Evolutionary conservation across 495 filamentous ascomycete genomes (phyloP).

Genomic region (Usnea hakonensis): DNA sequence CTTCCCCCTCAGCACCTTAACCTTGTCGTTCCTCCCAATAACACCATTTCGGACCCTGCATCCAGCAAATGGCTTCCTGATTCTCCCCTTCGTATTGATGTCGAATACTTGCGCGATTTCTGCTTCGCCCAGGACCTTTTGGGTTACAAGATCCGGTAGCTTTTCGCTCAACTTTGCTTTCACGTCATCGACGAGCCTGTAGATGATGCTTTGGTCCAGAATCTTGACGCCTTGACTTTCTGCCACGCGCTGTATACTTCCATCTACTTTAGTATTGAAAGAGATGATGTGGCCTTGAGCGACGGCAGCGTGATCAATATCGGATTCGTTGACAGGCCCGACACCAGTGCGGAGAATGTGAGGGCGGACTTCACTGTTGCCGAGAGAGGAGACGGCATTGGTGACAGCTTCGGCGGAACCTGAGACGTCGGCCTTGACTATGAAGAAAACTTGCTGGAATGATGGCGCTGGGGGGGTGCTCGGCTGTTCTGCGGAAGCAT

Average conservation of each 20-base stretch:
- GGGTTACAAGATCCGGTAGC: conserved; percentile 55
- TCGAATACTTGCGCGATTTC: conserved; percentile 77
- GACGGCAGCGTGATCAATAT: conserved; percentile 75
- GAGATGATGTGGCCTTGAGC: conserved; percentile 67
- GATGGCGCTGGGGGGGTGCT: conserved; percentile 13
- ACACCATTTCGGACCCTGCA: conserved; percentile 80
- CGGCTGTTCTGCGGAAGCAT: conserved; percentile 12
- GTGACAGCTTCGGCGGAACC: conserved; percentile 88
- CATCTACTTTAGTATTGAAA: conserved; percentile 73
- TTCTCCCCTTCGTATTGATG: conserved; percentile 66
- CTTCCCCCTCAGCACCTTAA: conserved; percentile 62
- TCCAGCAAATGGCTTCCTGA: conserved; percentile 69
- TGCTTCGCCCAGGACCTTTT: conserved; percentile 75
- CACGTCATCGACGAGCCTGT: conserved; percentile 79
- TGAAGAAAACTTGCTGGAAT: conserved; percentile 63
- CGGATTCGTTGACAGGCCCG: conserved; percentile 74
- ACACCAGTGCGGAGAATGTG: conserved; percentile 70
- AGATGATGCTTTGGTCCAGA: conserved; percentile 86
- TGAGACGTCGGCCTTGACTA: conserved; percentile 87
- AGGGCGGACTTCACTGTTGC: conserved; percentile 73
- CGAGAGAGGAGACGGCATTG: conserved; percentile 62
- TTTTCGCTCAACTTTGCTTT: conserved; percentile 57
- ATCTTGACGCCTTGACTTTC: conserved; percentile 62
- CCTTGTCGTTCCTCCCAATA: conserved; percentile 52
- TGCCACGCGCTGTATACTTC: conserved; percentile 60